phyloP scores from a whole-genome alignment of 306 rosid species.

The Ceratonia siliqua region DNA sequence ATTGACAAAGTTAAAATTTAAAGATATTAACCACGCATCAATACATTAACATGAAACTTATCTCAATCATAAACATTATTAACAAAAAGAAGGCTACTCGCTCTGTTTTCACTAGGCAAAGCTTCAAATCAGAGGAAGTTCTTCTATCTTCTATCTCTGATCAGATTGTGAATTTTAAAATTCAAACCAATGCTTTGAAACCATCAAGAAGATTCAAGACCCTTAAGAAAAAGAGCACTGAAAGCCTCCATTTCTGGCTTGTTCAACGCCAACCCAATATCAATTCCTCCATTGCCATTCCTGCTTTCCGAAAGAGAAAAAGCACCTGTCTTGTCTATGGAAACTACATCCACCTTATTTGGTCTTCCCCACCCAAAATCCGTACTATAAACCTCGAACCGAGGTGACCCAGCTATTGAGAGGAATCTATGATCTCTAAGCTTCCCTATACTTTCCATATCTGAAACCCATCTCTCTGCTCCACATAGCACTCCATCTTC shows the following conservation, averaged over 20 bases:
- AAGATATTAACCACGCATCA: no score
- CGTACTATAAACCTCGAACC: constrained; percentile 30
- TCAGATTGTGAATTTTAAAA: no score
- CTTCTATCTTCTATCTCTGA: no score
- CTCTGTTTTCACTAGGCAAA: no score
- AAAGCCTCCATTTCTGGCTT: not conserved
- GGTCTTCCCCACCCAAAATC: constrained; percentile 56
- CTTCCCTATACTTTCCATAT: not conserved
- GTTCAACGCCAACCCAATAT: constrained; percentile 20
- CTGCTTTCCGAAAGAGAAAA: constrained; percentile 7
- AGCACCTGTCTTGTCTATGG: not conserved
- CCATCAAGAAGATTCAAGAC: not conserved
- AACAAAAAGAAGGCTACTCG: no score
- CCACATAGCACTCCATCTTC: constrained; percentile 16
- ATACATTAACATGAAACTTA: no score
- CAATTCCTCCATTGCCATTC: constrained; percentile 21
- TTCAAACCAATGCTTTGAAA: not conserved
- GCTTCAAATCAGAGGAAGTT: no score
- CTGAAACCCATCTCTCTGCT: constrained; percentile 1
- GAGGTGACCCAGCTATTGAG: constrained; percentile 30
- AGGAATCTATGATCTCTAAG: not conserved
- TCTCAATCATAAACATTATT: no score
- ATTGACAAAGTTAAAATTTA: no score
- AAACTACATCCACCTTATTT: constrained; percentile 14
- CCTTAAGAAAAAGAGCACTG: not conserved